Percentiles rank a stretch among this genome's conserved stretches.
phyloP scores from a whole-genome alignment of 768 basidiomycete genomes.

The Termitomyces bulborhizus region DNA sequence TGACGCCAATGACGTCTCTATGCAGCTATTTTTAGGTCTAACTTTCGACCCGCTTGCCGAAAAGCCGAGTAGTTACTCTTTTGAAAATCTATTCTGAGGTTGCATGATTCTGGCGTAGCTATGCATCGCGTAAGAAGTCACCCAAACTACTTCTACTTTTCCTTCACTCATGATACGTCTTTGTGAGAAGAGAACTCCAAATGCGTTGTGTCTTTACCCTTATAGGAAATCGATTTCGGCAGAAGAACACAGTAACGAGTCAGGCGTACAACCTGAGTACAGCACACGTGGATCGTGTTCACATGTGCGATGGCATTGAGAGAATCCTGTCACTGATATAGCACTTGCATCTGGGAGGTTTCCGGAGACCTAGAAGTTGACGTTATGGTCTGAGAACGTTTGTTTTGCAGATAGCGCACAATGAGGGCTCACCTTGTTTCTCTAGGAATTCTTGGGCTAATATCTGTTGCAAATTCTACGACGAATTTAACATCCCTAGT shows the following conservation, averaged over 20 bases:
- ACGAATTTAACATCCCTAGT: slow-evolving; percentile 38
- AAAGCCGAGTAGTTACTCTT: neutral
- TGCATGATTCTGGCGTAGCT: neutral
- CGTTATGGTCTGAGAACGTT: neutral
- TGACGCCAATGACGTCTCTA: slow-evolving; percentile 4
- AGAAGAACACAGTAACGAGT: neutral
- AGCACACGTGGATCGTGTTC: slow-evolving; percentile 1
- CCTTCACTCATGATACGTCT: neutral
- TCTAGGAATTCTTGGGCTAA: neutral
- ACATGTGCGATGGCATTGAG: neutral
- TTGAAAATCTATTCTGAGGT: neutral
- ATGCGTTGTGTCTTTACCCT: neutral
- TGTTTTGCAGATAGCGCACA: neutral
- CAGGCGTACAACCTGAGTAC: neutral
- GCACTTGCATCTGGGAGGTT: neutral
- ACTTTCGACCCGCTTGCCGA: neutral
- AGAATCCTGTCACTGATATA: neutral
- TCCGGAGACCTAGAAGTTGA: neutral
- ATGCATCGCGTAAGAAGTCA: neutral
- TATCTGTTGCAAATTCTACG: slow-evolving; percentile 4
- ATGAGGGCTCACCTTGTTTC: neutral
- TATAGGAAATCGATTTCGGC: neutral
- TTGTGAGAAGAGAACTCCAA: neutral
- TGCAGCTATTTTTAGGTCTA: neutral
- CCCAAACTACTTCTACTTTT: neutral